These are phyloP conservation scores for Kurtzmaniella quercitrusa DNA, from an alignment of 1,139 yeast species.

Conservation along the genomic window DNA sequence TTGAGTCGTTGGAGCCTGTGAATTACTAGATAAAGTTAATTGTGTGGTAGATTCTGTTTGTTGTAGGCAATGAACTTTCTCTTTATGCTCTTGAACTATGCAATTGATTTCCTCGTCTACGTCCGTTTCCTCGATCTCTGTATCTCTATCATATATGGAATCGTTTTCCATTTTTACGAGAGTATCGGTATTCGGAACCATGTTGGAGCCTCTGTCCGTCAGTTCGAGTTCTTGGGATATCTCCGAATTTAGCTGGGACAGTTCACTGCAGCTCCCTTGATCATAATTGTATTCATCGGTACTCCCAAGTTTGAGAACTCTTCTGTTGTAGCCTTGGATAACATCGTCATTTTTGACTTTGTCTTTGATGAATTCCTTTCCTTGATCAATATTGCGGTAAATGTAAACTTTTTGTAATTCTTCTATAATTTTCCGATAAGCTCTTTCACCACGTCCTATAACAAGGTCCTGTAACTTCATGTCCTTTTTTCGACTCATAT, in stretches of 20 bases:
- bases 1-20: neutral
- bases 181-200: too few species aligned
- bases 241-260: neutral
- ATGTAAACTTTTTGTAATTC: constrained; percentile 12
- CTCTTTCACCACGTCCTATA: constrained; percentile 22
- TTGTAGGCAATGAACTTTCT: neutral
- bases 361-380: constrained; percentile 3
- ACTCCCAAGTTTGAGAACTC: constrained; percentile 8
- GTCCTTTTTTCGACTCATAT: constrained; percentile 14
- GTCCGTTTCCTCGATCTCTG: constrained; percentile 1
- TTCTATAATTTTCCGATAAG: constrained; percentile 19
- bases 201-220: neutral
- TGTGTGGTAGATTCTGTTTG: neutral
- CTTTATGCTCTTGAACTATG: neutral
- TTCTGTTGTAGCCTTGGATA: constrained; percentile 6
- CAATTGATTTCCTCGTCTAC: neutral
- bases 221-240: neutral
- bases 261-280: constrained; percentile 7
- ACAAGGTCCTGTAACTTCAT: constrained; percentile 21
- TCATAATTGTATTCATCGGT: constrained; percentile 11
- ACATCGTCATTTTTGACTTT: constrained; percentile 2
- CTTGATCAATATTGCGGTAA: constrained; percentile 7
- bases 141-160: constrained; percentile 1
- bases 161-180: too few species aligned
- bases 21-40: neutral